Base-by-base conservation (phyloP, 306 rosid species). In the Fagus crenata region DNA sequence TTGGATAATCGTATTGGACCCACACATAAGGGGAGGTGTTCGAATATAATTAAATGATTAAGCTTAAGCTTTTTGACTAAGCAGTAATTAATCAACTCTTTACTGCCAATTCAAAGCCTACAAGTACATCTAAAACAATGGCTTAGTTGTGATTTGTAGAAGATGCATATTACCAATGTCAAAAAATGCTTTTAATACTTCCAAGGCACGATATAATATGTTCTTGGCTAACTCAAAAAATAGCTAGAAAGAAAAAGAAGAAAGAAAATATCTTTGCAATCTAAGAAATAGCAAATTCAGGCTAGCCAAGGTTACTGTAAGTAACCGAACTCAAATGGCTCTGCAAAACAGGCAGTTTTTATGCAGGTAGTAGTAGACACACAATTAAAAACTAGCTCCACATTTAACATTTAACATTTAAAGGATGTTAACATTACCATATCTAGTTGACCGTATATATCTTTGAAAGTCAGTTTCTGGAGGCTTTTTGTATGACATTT, bases 381-480 rank as follows among this genome's bases (percentile, higher is more conserved):
- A 53, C 1, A 68, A 28, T 15, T 76, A 35, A 67, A 55, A 72
- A 80, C 73, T 72, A 11, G 75, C 78, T 49, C 46, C 75, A 72
- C 37, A 63, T 35, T 73, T 72, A 69, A 40, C 22, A 70, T 67
- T 67, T 49, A 13, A 35, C 22, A 70, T 67, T 67, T 49, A 13
- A 35, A 39, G 80, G 81, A 73, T 42, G 63, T 73, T 65, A 63
- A 43, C 13, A 80, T 86, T 89, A 94, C 98, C 98, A 81, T 88
- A 69, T 59, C 82, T 63, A 81, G 93, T 81, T 55, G 97, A 92
- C 81, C 97, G 84, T 75, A 94, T 90, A 79, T 86, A 94, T 90
- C 86, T 87, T 76, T 94, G 97, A 71, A 94, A 88, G 55, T 92
- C 95, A 67, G 98, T 92, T 94, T 89, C 88, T 39, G 98, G 96